Evolutionary conservation across 257 asterid genomes (phyloP).

Genomic region (Solanum okadae): DNA sequence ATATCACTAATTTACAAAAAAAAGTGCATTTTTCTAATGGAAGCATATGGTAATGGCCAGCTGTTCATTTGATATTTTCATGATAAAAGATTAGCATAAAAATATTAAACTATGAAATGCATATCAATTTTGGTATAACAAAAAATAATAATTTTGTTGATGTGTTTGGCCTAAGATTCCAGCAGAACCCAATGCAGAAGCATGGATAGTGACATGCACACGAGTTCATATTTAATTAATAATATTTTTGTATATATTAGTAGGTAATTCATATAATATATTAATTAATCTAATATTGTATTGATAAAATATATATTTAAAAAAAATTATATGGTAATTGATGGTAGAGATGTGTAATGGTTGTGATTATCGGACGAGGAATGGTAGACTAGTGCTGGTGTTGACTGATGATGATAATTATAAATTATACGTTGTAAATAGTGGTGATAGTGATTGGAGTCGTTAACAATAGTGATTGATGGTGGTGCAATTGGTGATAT

Average conservation of each 20-base stretch:
- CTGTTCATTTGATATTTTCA: background rate
- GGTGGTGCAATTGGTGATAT: background rate
- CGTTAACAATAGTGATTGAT: background rate
- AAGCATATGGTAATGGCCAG: background rate
- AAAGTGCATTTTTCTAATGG: background rate
- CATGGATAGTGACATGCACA: background rate
- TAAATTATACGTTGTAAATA: background rate
- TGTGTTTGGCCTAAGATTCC: background rate
- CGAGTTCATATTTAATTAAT: background rate
- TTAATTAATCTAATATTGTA: background rate
- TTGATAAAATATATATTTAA: background rate
- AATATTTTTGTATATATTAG: too few relatives aligned
- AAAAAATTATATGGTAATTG: background rate
- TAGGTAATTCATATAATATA: background rate
- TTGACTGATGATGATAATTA: accelerated
- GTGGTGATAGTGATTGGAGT: background rate
- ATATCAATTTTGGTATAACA: background rate
- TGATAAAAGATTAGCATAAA: background rate
- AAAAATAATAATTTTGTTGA: background rate
- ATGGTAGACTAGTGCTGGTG: background rate
- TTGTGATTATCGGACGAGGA: background rate
- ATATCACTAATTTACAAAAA: too few relatives aligned
- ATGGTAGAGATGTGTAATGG: accelerated
- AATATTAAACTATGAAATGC: background rate
- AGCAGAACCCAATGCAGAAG: background rate